phyloP scores from a whole-genome alignment of 2,329 filamentous ascomycete species.

The Alternaria ethzedia region DNA sequence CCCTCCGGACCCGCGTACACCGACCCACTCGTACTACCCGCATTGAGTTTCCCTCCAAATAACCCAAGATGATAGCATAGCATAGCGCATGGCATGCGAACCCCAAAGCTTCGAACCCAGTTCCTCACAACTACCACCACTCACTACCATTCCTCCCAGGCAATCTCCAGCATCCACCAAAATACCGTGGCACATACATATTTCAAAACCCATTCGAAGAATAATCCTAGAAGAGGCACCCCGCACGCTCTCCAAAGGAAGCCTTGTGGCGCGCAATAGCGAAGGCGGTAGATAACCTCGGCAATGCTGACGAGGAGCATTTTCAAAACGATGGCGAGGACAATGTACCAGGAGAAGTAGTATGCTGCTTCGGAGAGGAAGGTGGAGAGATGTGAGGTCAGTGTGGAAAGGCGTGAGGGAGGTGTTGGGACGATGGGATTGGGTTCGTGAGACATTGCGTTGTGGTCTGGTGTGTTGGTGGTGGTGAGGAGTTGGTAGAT shows the following conservation, averaged over 20 bases:
- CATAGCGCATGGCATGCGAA: rapidly evolving
- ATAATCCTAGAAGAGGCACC: too few species aligned
- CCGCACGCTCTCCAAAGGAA: too few species aligned
- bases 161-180: background rate
- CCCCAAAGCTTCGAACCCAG: background rate
- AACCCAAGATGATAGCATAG: background rate
- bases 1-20: background rate
- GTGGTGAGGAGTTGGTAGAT: background rate
- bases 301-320: background rate
- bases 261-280: background rate
- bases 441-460: background rate
- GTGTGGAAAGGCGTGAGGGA: background rate
- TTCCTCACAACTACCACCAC: background rate
- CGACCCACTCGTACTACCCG: background rate
- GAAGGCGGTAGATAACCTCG: background rate
- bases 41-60: background rate
- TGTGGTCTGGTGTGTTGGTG: background rate
- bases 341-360: background rate
- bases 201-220: too few species aligned
- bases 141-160: background rate
- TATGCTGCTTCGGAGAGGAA: background rate
- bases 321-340: background rate
- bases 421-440: background rate
- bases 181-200: too few species aligned
- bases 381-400: background rate